phyloP scores from a whole-genome alignment of 257 asterid species.

The Phtheirospermum japonicum region DNA sequence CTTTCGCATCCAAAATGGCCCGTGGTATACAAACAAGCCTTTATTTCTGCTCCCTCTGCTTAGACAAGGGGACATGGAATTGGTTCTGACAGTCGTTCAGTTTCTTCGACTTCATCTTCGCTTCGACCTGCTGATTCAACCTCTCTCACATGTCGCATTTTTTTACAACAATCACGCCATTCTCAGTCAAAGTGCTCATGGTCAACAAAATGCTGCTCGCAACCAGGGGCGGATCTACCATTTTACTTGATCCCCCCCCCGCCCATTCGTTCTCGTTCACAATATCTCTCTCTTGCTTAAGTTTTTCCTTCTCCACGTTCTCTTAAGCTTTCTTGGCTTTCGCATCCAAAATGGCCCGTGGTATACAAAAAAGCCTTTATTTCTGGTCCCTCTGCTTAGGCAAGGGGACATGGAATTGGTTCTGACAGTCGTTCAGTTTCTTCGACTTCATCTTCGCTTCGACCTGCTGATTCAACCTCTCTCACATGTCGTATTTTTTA shows the following conservation, averaged over 20 bases:
- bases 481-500: slow-evolving; percentile 91
- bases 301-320: slow-evolving; percentile 56
- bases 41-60: slow-evolving; percentile 82
- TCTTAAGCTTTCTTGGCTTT: slow-evolving; percentile 58
- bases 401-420: slow-evolving; percentile 89
- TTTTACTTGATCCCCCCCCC: too few relatives aligned
- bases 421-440: slow-evolving; percentile 75
- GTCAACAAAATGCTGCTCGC: slow-evolving; percentile 80
- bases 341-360: slow-evolving; percentile 78
- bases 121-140: slow-evolving; percentile 84
- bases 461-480: slow-evolving; percentile 87
- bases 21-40: slow-evolving; percentile 80
- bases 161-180: slow-evolving; percentile 84
- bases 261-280: slow-evolving; percentile 98
- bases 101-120: slow-evolving; percentile 90
- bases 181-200: slow-evolving; percentile 90
- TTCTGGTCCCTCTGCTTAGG: slow-evolving; percentile 87
- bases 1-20: slow-evolving; percentile 78
- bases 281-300: slow-evolving; percentile 79
- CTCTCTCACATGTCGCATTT: slow-evolving; percentile 92
- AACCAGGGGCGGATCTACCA: slow-evolving; percentile 90
- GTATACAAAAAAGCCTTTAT: slow-evolving; percentile 82
- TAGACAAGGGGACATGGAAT: slow-evolving; percentile 88
- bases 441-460: slow-evolving; percentile 91
- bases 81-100: slow-evolving; percentile 82